Base-by-base conservation (phyloP, 1,284 basidiomycete genomes). In the Moniliophthora roreri region DNA sequence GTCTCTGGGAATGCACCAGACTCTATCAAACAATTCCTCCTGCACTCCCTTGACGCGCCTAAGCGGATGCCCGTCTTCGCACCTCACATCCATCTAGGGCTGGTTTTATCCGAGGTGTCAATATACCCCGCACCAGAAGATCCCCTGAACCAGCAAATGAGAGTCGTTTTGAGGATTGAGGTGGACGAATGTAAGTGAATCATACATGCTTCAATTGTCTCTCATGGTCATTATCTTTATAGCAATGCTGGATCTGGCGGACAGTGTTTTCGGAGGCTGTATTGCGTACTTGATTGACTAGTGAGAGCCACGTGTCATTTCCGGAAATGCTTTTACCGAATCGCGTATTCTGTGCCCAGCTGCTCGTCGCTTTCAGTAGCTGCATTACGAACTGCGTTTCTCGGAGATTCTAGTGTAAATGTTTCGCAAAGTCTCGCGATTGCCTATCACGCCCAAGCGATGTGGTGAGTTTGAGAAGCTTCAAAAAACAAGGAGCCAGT, bases 371-470 rank as follows among this genome's bases (percentile, higher is more conserved):
- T 52, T 23, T 45, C 50, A 4, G 18, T 50, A 26, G 28, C 38
- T 1, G 46, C 54, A n/a, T 32, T 45, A 53, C 18, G 44, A 40
- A 21, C 38, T 51, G 15, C 49, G 51, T 26, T 46, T 36, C 21
- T 36, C 36, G 21, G 34, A 44, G 40, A 38, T 10, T 32, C 16
- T 13, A 39, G 38, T 4, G 28, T 42, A 4, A 56, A 35, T 6
- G 68, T 77, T n/a, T 75, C 75, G 0, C 72, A 73, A 55, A 64
- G 74, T 6, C 62, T 77, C 52, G 63, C 67, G 34, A 60, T 76
- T 1, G 57, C 69, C 0, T 78, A 69, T 49, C 75, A 76, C 40
- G 63, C 70, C n/a, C 73, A 74, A 4, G 74, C 75, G 3, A 38
- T 60, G 2, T 44, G 60, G 75, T 76, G 52, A 55, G 73, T 56